Percentiles rank a stretch among this genome's conserved stretches.
Conservation (phyloP, 306 rosid species). For the Argentina anserina region DNA sequence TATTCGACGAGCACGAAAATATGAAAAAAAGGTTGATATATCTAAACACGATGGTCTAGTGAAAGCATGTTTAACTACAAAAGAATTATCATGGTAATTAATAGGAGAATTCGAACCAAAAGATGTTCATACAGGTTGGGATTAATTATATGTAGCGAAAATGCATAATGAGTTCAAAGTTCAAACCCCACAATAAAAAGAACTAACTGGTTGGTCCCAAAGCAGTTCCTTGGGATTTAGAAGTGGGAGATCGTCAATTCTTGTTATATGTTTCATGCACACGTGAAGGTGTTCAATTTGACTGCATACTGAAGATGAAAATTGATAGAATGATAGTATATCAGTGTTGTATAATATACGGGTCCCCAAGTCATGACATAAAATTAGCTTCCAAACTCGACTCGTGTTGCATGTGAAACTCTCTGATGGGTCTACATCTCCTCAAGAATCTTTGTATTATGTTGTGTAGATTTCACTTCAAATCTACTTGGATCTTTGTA, state of each 20-base stretch:
- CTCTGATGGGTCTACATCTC: conserved; percentile 12
- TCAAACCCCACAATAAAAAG: not conserved
- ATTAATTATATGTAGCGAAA: no score
- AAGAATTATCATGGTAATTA: no score
- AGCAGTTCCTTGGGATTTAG: not conserved
- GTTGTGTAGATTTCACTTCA: not conserved
- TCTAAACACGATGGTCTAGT: no score
- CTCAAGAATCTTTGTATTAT: not conserved
- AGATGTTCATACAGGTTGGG: no score
- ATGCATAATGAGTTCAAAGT: no score
- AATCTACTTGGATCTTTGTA: not conserved
- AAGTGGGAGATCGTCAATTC: not conserved
- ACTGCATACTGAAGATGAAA: not conserved
- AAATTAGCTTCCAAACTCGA: conserved; percentile 12
- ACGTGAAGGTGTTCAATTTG: not conserved
- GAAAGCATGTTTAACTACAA: no score
- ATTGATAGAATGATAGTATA: not conserved
- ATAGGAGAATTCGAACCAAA: no score
- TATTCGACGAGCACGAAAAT: no score
- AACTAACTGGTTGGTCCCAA: not conserved
- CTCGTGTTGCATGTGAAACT: conserved; percentile 4
- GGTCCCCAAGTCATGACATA: conserved; percentile 1
- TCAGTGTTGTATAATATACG: not conserved
- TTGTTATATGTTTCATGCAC: not conserved
- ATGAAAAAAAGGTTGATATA: no score